These are phyloP conservation scores for Microglena sp. DNA, from an alignment of 139 green algal genomes.

Conservation along the genomic window DNA sequence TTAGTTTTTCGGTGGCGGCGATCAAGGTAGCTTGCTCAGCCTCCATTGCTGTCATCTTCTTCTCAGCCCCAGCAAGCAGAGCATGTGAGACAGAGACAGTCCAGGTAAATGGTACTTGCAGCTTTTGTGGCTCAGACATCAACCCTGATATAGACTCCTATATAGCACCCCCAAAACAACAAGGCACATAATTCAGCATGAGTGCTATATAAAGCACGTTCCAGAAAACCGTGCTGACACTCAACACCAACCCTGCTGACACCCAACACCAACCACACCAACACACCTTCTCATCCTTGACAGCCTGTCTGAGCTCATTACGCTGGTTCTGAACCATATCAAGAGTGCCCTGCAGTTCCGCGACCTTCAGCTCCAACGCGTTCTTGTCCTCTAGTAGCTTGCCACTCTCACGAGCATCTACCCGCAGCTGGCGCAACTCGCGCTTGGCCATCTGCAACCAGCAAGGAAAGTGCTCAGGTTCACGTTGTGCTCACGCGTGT, in stretches of 20 bases:
- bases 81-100: no score
- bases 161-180: no score
- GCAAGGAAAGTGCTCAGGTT: not conserved
- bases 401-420: slow-evolving; percentile 57
- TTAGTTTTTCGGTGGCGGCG: no score
- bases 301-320: slow-evolving; percentile 61
- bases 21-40: no score
- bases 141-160: no score
- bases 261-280: not conserved
- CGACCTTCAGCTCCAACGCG: slow-evolving; percentile 59
- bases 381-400: slow-evolving; percentile 89
- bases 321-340: slow-evolving; percentile 72
- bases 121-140: no score
- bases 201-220: no score
- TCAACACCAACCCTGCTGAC: not conserved
- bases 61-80: no score
- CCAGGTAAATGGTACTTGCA: no score
- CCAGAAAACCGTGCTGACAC: no score
- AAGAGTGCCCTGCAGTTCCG: slow-evolving; percentile 61
- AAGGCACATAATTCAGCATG: no score
- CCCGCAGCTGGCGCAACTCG: slow-evolving; percentile 36
- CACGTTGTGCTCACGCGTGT: not conserved
- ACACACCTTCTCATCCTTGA: slow-evolving; percentile 9
- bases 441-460: slow-evolving; percentile 24
- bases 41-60: no score